Percentiles rank a stretch among this genome's conserved stretches.
Evolutionary conservation across 257 asterid genomes (phyloP).

Genomic region (Solanum ossicruentum): DNA sequence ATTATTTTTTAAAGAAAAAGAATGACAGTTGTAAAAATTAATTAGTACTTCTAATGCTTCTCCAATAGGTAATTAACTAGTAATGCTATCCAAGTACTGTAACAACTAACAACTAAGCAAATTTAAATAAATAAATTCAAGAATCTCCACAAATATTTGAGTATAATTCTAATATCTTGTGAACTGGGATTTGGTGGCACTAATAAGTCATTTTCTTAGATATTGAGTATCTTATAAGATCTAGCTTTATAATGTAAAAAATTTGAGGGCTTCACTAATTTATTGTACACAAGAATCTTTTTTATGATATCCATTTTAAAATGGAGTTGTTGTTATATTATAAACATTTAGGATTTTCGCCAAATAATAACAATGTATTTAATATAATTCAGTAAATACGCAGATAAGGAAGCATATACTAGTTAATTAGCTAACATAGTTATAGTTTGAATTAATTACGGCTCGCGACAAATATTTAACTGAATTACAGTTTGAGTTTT

Average conservation of each 20-base stretch:
- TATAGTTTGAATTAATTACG: no score
- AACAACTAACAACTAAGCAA: not conserved
- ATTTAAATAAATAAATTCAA: not conserved
- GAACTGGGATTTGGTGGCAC: not conserved
- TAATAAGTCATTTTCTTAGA: not conserved
- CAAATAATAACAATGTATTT: fast-evolving
- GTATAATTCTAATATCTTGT: not conserved
- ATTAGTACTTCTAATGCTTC: not conserved
- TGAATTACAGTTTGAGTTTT: no score
- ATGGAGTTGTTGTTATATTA: not conserved
- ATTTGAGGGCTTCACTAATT: not conserved
- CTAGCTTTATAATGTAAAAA: not conserved
- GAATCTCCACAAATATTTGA: not conserved
- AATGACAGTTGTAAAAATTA: not conserved
- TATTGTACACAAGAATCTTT: not conserved
- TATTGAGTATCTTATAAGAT: not conserved
- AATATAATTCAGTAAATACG: not conserved
- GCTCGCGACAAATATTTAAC: no score
- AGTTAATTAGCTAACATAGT: no score
- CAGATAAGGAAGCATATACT: no score
- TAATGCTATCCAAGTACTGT: not conserved
- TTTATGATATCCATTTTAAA: not conserved
- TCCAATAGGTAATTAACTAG: not conserved
- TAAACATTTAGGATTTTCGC: not conserved
- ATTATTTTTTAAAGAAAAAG: not conserved